Conservation (phyloP, 345 rosid species). For the Sisymbrium irio region DNA sequence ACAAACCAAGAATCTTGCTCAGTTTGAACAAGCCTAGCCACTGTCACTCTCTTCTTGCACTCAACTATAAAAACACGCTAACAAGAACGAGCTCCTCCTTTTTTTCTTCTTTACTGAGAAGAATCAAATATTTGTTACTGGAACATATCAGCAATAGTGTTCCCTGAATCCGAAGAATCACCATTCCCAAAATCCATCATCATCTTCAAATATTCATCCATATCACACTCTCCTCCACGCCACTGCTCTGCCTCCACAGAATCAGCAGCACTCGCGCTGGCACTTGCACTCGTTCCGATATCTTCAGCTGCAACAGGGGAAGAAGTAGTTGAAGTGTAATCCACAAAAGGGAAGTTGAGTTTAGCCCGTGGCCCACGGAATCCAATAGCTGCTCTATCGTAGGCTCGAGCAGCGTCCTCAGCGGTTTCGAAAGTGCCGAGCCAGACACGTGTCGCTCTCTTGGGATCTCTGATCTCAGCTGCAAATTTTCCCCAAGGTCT, state of each 20-base stretch:
- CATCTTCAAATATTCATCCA: conserved; percentile 50
- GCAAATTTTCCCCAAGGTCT: conserved; percentile 99
- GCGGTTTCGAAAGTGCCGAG: conserved; percentile 88
- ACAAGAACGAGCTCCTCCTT: conserved; percentile 31
- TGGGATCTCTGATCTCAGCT: conserved; percentile 92
- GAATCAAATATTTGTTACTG: conserved; percentile 6
- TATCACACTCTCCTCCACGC: conserved; percentile 31
- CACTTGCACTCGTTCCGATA: not conserved
- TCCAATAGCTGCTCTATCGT: conserved; percentile 72
- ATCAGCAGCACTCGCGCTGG: not conserved
- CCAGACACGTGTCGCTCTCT: conserved; percentile 80
- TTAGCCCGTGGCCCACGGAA: conserved; percentile 69
- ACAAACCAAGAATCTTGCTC: conserved; percentile 6
- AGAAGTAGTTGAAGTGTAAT: conserved; percentile 5
- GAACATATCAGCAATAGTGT: conserved; percentile 32
- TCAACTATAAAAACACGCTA: conserved; percentile 25
- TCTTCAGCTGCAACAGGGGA: not conserved
- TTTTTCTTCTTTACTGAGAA: too few species aligned
- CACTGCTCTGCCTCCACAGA: conserved; percentile 32
- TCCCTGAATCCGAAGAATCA: conserved; percentile 62
- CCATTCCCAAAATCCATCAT: conserved; percentile 54
- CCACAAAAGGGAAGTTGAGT: conserved; percentile 66
- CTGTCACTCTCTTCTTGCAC: conserved; percentile 21
- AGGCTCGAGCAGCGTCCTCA: conserved; percentile 92
- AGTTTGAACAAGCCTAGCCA: not conserved